Evolutionary conservation across 352 stramenopile genomes (phyloP), one percentile per base, ranked within the genome.

Genomic region (Globisporangium echinulatum): DNA sequence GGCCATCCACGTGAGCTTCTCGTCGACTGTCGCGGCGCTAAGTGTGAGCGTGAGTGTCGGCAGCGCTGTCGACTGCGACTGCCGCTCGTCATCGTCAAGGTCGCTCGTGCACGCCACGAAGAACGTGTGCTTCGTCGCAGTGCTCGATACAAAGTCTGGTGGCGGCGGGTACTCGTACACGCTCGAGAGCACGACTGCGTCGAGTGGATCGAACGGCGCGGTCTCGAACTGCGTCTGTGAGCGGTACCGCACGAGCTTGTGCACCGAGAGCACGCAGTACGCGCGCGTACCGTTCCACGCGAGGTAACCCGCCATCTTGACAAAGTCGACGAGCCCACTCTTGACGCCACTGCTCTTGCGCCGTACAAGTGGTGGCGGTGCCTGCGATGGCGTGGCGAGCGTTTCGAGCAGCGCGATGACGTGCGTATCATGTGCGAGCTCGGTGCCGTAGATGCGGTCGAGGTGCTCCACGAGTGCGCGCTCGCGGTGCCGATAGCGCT

Each of bases 401-500:
- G 57, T 57, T 6, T 64, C 46, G 3, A 89, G 59, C 3, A 89
- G 51, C 14, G 36, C 44, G 4, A 57, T 17, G 6, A 91, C 61
- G 2, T 66, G 63, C 4, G 17, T 15, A 36, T 89, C 72, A 11
- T 67, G 61, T 4, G 58, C 54, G 36, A 92, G 54, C 4, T 42
- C 49, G 0, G 83, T 87, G 8, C 72, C 71, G 55, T 91, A 88
- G 38, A 92, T 84, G 7, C 74, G 73, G 60, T 92, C 81, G 10
- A 92, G 60, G 42, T 90, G 81, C 13, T 76, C 69, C 0, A 91
- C 52, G 0, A 92, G 64, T 2, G 77, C 68, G 13, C 65, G 59
- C 59, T 92, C 82, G 11, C 81, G 72, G 5, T 66, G 60, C 39
- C 67, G 61, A 56, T 87, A 87, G 47, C 73, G 68, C 4, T 81